Conservation (phyloP, 768 basidiomycete genomes). For the Naganishia friedmannii region DNA sequence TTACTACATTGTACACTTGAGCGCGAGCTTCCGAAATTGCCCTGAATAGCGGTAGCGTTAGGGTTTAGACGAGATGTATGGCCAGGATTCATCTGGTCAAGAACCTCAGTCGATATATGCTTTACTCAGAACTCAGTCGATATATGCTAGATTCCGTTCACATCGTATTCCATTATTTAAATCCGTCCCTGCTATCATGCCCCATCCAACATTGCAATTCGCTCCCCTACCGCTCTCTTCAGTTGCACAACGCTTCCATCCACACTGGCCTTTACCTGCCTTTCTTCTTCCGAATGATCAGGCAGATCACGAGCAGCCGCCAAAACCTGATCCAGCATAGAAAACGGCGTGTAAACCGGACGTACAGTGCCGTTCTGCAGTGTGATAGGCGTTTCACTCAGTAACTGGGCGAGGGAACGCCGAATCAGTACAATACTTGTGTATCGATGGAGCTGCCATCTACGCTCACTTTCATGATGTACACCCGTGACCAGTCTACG, state of each 20-base stretch:
- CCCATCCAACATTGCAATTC: not conserved
- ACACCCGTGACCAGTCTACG: constrained; percentile 66
- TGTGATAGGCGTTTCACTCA: not conserved
- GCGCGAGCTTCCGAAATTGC: too few species aligned
- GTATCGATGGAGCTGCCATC: too few species aligned
- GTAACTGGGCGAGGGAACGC: not conserved
- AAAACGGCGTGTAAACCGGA: constrained; percentile 26
- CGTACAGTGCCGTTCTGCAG: constrained; percentile 8
- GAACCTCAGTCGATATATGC: too few species aligned
- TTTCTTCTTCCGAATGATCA: not conserved
- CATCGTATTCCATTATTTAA: not conserved
- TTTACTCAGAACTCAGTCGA: too few species aligned
- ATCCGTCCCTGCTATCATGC: not conserved
- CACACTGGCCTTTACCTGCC: not conserved
- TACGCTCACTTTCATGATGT: constrained; percentile 74
- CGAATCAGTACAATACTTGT: not conserved
- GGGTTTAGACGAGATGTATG: too few species aligned
- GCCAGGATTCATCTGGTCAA: too few species aligned
- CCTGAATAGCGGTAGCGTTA: too few species aligned
- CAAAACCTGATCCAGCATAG: constrained; percentile 29
- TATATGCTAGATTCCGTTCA: not conserved
- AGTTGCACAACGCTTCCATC: not conserved
- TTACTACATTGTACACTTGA: not conserved
- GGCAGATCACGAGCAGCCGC: constrained; percentile 13
- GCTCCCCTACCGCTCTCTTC: not conserved